These are phyloP conservation scores for Mortierella alpina DNA, from an alignment of 192 early-diverging fungal genomes.

Conservation along the genomic window DNA sequence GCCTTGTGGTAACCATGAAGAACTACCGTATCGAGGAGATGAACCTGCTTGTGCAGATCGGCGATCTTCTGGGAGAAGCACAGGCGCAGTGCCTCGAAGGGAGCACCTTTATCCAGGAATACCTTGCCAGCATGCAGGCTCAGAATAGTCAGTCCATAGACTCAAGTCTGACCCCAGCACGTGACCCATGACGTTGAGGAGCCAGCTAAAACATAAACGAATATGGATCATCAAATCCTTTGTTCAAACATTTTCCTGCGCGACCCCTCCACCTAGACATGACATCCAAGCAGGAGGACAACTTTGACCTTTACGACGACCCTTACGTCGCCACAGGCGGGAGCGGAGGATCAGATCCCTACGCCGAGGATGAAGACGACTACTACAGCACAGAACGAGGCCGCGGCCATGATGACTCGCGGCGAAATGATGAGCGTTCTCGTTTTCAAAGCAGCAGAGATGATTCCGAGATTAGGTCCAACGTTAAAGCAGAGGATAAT, in stretches of 20 bases:
- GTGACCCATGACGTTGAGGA: background rate
- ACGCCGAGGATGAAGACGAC: constrained; percentile 46
- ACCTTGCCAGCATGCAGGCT: constrained; percentile 35
- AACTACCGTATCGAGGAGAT: constrained; percentile 37
- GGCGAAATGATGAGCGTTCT: constrained; percentile 11
- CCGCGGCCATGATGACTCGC: constrained; percentile 14
- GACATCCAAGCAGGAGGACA: constrained; percentile 46
- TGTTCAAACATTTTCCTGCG: background rate
- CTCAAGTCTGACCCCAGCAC: too few species aligned
- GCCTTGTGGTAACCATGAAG: constrained; percentile 34
- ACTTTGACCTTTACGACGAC: constrained; percentile 54
- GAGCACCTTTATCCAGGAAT: constrained; percentile 23
- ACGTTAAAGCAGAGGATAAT: background rate
- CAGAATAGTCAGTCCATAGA: background rate
- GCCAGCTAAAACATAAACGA: background rate
- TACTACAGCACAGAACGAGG: constrained; percentile 30
- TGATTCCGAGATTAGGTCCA: background rate
- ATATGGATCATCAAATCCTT: background rate
- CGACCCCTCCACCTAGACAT: background rate
- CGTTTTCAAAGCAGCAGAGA: constrained; percentile 21
- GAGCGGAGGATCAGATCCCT: constrained; percentile 25
- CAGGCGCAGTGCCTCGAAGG: constrained; percentile 30
- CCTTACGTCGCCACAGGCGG: constrained; percentile 38
- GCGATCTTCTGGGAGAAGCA: constrained; percentile 24
- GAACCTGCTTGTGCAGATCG: constrained; percentile 15